A percentile compares a stretch with the other conserved stretches of the same genome.
Conservation (phyloP, 805 yeast genomes). For the Citeromyces nyonsensis region DNA sequence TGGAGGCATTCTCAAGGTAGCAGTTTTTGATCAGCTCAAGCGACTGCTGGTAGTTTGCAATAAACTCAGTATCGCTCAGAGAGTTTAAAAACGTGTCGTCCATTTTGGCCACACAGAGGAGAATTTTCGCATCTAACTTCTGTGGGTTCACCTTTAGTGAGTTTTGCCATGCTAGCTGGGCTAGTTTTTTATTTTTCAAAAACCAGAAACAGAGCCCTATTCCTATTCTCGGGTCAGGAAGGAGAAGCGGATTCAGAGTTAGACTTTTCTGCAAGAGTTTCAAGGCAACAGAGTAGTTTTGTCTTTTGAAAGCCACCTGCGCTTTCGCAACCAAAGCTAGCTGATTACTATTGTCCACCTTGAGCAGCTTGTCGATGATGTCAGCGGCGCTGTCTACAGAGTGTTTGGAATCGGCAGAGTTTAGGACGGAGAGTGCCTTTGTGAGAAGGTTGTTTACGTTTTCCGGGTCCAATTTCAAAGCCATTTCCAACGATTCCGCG, state of each 20-base stretch:
- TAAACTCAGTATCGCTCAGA: slow-evolving; percentile 45
- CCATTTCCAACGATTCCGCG: slow-evolving; percentile 21
- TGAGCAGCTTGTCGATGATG: slow-evolving; percentile 46
- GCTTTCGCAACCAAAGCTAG: slow-evolving; percentile 79
- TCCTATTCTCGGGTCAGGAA: slow-evolving; percentile 91
- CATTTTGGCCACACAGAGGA: slow-evolving; percentile 54
- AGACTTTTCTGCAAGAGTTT: slow-evolving; percentile 75
- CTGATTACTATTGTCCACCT: slow-evolving; percentile 42
- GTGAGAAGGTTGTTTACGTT: slow-evolving; percentile 41
- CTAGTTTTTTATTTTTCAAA: slow-evolving; percentile 63
- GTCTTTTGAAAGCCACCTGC: slow-evolving; percentile 56
- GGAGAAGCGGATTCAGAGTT: slow-evolving; percentile 56
- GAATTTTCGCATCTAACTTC: slow-evolving; percentile 43
- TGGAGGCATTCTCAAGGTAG: slow-evolving; percentile 23
- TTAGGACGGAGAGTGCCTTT: slow-evolving; percentile 44
- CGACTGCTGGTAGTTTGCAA: slow-evolving; percentile 39
- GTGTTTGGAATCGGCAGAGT: slow-evolving; percentile 51
- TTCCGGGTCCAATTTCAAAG: slow-evolving; percentile 27
- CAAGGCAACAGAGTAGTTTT: slow-evolving; percentile 59
- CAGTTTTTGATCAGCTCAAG: slow-evolving; percentile 29
- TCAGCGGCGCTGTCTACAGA: slow-evolving; percentile 59
- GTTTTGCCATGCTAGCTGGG: slow-evolving; percentile 72
- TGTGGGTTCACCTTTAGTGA: slow-evolving; percentile 48
- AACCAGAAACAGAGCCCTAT: slow-evolving; percentile 91
- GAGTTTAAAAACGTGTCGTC: slow-evolving; percentile 45